These are phyloP conservation scores for Metschnikowia proteae DNA, from an alignment of 805 yeast genomes.

Conservation along the genomic window DNA sequence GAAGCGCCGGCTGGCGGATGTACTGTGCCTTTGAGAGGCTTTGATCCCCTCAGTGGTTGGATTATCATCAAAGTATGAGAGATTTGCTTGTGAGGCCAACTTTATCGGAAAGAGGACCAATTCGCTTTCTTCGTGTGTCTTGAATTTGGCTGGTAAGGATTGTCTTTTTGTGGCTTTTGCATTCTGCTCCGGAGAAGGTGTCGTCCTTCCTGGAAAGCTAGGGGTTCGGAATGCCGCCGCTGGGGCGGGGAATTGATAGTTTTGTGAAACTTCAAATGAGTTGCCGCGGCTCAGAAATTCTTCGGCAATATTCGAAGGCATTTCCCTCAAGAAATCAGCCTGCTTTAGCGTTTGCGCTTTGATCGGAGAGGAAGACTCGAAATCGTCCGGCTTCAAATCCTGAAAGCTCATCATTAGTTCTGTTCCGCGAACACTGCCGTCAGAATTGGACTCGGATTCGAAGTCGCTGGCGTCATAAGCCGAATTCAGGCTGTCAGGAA, in stretches of 20 bases:
- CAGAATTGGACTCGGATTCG: conserved; percentile 18
- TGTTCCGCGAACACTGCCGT: conserved; percentile 20
- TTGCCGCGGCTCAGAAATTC: conserved; percentile 6
- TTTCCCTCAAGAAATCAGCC: background rate
- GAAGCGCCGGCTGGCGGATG: conserved; percentile 21
- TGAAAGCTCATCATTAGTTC: conserved; percentile 24
- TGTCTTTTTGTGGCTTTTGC: conserved; percentile 27
- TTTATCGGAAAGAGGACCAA: conserved; percentile 43
- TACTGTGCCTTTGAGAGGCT: conserved; percentile 12
- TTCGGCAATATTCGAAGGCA: background rate
- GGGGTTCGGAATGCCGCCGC: background rate
- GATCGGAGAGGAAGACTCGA: conserved; percentile 28
- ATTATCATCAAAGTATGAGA: conserved; percentile 19
- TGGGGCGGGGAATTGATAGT: conserved; percentile 28
- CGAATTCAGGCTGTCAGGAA: background rate
- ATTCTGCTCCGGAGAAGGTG: conserved; percentile 34
- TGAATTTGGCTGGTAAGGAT: conserved; percentile 34
- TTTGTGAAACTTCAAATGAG: conserved; percentile 20
- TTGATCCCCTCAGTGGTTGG: conserved; percentile 3
- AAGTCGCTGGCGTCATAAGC: conserved; percentile 6
- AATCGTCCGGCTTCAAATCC: conserved; percentile 12
- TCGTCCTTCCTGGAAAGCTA: conserved; percentile 15
- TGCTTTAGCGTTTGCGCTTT: conserved; percentile 10
- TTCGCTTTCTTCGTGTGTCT: conserved; percentile 24
- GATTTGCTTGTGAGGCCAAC: conserved; percentile 24